phyloP scores from a whole-genome alignment of 805 yeast species.

The Cyberlindnera maritima region DNA sequence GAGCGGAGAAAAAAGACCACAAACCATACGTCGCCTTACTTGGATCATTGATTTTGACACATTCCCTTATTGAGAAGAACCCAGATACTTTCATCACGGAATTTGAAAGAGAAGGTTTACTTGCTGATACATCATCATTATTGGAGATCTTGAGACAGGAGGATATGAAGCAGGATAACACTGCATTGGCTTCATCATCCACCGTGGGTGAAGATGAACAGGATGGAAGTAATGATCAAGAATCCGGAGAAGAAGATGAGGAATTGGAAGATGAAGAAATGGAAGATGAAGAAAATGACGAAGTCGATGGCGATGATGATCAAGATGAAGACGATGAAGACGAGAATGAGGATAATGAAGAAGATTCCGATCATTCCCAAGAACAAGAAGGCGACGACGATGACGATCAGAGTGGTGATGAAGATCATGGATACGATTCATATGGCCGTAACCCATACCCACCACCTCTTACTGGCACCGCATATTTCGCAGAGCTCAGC shows the following conservation, averaged over 20 bases:
- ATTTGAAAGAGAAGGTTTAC: conserved; percentile 73
- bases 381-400: neutral
- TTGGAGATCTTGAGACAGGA: conserved; percentile 27
- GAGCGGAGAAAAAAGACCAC: conserved; percentile 19
- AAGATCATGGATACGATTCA: neutral
- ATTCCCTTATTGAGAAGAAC: conserved; percentile 40
- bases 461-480: neutral
- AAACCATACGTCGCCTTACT: conserved; percentile 40
- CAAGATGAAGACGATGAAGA: neutral
- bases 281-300: conserved; percentile 23
- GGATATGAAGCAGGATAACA: conserved; percentile 4
- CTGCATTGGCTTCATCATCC: conserved; percentile 1
- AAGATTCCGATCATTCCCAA: neutral
- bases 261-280: conserved; percentile 10
- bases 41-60: conserved; percentile 50
- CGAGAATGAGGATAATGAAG: neutral
- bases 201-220: conserved; percentile 24
- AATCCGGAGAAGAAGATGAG: conserved; percentile 10
- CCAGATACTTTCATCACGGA: conserved; percentile 42
- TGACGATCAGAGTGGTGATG: conserved; percentile 1
- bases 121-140: conserved; percentile 45
- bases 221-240: conserved; percentile 21
- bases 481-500: conserved; percentile 9
- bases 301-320: neutral
- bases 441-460: neutral